phyloP scores from a whole-genome alignment of 257 asterid genomes.

The Nicotiana paniculata region DNA sequence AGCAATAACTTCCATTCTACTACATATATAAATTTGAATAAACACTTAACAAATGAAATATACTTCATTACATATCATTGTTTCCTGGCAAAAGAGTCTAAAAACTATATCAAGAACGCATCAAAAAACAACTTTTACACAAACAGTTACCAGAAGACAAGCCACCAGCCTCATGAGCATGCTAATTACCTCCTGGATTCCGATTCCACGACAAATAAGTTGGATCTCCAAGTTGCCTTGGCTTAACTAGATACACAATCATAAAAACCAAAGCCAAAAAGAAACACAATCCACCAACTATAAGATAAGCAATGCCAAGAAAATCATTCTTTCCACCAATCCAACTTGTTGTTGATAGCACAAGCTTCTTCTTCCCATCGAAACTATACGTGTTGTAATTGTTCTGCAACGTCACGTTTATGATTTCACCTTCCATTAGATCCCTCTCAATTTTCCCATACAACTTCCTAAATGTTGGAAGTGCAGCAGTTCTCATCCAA shows the following conservation, averaged over 20 bases:
- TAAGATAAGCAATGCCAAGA: constrained; percentile 36
- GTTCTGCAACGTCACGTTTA: constrained; percentile 17
- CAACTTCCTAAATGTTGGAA: constrained; percentile 35
- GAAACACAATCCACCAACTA: constrained; percentile 33
- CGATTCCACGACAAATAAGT: constrained; percentile 1
- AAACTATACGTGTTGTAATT: constrained; percentile 36
- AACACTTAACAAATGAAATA: not conserved
- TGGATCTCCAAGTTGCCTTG: constrained; percentile 20
- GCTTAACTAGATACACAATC: constrained; percentile 23
- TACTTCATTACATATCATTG: not conserved
- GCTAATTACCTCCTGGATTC: constrained; percentile 10
- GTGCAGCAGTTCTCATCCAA: constrained; percentile 45
- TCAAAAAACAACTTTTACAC: not conserved
- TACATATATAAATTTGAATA: not conserved
- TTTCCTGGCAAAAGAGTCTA: not conserved
- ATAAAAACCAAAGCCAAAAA: constrained; percentile 20
- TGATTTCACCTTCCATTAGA: constrained; percentile 9
- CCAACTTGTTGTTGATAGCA: constrained; percentile 36
- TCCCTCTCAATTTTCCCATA: constrained; percentile 33
- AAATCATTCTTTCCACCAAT: constrained; percentile 34
- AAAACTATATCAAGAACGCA: not conserved
- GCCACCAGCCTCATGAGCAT: not conserved
- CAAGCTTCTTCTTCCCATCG: constrained; percentile 34
- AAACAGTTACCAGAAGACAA: not conserved
- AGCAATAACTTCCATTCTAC: not conserved